A percentile compares a stretch with the other conserved stretches of the same genome.
These are phyloP conservation scores for Botrytis hyacinthi DNA, from an alignment of 2,329 filamentous ascomycete genomes.

Conservation along the genomic window DNA sequence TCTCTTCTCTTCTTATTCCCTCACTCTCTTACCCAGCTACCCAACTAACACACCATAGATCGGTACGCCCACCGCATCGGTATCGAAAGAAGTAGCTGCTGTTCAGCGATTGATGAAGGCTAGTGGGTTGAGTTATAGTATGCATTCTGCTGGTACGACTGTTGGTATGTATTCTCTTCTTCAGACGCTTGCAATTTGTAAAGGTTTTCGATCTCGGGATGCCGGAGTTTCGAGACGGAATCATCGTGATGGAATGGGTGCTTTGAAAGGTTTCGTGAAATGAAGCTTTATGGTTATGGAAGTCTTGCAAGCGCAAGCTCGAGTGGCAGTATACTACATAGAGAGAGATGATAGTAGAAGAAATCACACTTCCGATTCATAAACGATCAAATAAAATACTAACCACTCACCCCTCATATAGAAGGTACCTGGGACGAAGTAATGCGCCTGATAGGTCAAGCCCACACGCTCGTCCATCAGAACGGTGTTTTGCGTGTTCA, in stretches of 20 bases:
- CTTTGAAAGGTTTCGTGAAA: not conserved
- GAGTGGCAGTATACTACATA: not conserved
- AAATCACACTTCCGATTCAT: not conserved
- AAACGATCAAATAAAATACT: not conserved
- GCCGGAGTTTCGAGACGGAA: not conserved
- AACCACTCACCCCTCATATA: slow-evolving; percentile 40
- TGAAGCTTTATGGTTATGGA: not conserved
- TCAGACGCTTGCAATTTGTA: not conserved
- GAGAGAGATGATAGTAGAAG: not conserved
- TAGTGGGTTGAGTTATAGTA: slow-evolving; percentile 77
- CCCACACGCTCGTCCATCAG: slow-evolving; percentile 73
- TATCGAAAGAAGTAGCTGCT: slow-evolving; percentile 80
- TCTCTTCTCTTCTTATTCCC: not conserved
- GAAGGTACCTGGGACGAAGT: slow-evolving; percentile 91
- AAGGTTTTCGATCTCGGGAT: not conserved
- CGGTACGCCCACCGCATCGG: slow-evolving; percentile 73
- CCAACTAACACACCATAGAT: slow-evolving; percentile 51
- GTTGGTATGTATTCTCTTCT: slow-evolving; percentile 59
- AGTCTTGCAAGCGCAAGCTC: not conserved
- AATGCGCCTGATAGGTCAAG: slow-evolving; percentile 81
- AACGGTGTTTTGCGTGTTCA: slow-evolving; percentile 81
- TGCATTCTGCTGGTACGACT: slow-evolving; percentile 94
- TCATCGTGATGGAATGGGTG: not conserved
- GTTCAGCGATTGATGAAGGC: slow-evolving; percentile 82
- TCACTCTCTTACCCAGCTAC: no score